Percentiles rank a stretch among this genome's conserved stretches.
phyloP scores from a whole-genome alignment of 1,284 basidiomycete species.

The Phenoliferia sp. region DNA sequence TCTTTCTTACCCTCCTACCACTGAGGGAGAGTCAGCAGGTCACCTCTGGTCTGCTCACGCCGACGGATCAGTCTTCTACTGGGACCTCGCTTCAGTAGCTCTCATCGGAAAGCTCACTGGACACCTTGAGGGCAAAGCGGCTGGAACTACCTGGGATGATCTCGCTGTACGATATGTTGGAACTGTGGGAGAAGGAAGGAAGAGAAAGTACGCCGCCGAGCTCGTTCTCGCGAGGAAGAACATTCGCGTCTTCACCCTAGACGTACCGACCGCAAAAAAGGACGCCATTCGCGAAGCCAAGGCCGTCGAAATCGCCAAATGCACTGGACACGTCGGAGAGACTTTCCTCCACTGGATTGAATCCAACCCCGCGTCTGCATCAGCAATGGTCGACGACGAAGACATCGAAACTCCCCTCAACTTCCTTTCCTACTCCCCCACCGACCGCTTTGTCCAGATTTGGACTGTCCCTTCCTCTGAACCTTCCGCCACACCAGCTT shows the following conservation, averaged over 20 bases:
- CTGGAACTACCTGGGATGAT: constrained; percentile 16
- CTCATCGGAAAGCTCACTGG: constrained; percentile 21
- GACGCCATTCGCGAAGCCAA: constrained; percentile 29
- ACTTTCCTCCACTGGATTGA: constrained; percentile 19
- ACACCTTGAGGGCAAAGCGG: constrained; percentile 9
- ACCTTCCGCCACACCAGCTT: constrained; percentile 7
- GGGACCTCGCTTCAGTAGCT: constrained; percentile 15
- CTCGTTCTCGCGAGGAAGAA: constrained; percentile 27
- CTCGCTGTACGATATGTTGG: constrained; percentile 26
- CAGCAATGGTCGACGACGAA: background rate
- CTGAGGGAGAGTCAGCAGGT: background rate
- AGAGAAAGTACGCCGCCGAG: constrained; percentile 15
- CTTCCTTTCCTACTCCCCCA: constrained; percentile 27
- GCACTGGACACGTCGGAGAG: constrained; percentile 30
- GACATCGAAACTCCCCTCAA: constrained; percentile 13
- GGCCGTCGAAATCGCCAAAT: constrained; percentile 19
- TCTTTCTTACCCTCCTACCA: constrained; percentile 17
- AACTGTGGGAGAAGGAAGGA: constrained; percentile 4
- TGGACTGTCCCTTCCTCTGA: constrained; percentile 18
- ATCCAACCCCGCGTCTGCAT: background rate
- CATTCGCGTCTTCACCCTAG: constrained; percentile 22
- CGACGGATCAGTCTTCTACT: constrained; percentile 26
- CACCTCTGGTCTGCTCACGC: constrained; percentile 33
- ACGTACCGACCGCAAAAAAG: constrained; percentile 20
- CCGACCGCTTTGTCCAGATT: constrained; percentile 33